A percentile compares a stretch with the other conserved stretches of the same genome.
phyloP scores from a whole-genome alignment of 106 monocot species.

The Dioscorea alata region DNA sequence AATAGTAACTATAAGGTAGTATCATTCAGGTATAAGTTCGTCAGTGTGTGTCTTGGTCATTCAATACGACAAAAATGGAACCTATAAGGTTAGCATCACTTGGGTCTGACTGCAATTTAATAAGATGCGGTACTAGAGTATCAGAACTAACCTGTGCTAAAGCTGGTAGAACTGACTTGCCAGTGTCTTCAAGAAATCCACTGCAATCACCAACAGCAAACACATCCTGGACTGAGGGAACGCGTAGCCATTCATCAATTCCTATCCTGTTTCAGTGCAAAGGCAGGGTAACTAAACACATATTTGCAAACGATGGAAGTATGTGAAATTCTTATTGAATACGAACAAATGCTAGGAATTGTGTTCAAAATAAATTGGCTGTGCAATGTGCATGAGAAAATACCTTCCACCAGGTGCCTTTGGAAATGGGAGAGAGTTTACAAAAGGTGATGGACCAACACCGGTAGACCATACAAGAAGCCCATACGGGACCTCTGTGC shows the following conservation, averaged over 20 bases:
- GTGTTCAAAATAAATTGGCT: background rate
- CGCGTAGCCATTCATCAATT: constrained; percentile 86
- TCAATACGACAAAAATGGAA: too few species aligned
- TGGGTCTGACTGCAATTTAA: too few species aligned
- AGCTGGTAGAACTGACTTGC: constrained; percentile 67
- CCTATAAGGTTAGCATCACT: too few species aligned
- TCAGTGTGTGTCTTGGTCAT: too few species aligned
- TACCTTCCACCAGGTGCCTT: constrained; percentile 98
- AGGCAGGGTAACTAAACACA: background rate
- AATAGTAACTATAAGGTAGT: too few species aligned
- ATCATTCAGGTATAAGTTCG: too few species aligned
- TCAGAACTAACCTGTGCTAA: constrained; percentile 63
- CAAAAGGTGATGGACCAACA: constrained; percentile 81
- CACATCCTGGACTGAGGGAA: constrained; percentile 74
- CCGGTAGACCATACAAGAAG: constrained; percentile 98
- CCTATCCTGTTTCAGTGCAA: constrained; percentile 58
- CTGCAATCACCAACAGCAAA: constrained; percentile 94
- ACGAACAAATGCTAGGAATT: background rate
- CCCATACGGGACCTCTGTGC: constrained; percentile 86
- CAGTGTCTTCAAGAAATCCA: constrained; percentile 86
- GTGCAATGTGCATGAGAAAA: background rate
- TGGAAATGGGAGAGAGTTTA: constrained; percentile 53
- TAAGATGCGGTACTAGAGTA: too few species aligned
- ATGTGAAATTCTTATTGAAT: too few species aligned
- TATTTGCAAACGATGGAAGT: background rate